Percentiles rank a stretch among this genome's conserved stretches.
Evolutionary conservation across 1,139 yeast genomes (phyloP).

Genomic region (Sugiyamaella pinicola): DNA sequence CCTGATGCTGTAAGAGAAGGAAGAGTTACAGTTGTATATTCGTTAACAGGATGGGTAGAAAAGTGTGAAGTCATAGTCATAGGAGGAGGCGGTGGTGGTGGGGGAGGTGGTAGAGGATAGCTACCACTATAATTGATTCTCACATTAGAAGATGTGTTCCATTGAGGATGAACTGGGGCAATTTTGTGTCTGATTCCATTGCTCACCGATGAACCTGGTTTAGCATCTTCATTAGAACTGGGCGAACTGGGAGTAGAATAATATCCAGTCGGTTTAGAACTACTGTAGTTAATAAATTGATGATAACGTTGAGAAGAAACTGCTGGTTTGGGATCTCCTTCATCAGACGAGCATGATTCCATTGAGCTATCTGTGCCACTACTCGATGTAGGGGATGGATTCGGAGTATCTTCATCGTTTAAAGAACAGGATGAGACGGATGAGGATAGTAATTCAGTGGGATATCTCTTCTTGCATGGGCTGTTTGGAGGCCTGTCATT

Average conservation of each 20-base stretch:
- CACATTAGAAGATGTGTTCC: background rate
- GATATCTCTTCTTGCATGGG: background rate
- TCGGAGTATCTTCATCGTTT: background rate
- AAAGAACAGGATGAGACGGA: conserved; percentile 1
- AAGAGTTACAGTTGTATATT: conserved; percentile 1
- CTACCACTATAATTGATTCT: background rate
- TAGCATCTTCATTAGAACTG: background rate
- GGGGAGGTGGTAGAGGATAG: background rate
- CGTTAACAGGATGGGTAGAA: background rate
- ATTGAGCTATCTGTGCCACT: background rate
- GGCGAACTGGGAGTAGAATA: conserved; percentile 5
- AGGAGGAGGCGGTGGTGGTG: background rate
- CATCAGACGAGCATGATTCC: background rate
- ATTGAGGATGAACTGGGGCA: conserved; percentile 4
- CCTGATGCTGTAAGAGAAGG: conserved; percentile 1
- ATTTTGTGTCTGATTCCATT: background rate
- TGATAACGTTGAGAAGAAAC: background rate
- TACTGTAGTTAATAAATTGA: background rate
- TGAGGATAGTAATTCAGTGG: conserved; percentile 1
- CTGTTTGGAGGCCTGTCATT: background rate
- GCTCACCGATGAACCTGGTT: background rate
- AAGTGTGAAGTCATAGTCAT: background rate
- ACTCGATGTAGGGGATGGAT: background rate
- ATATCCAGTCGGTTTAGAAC: background rate
- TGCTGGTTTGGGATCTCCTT: background rate